Evolutionary conservation across 176 grass and related monocot species (phyloP).

Genomic region (Ananas comosus): DNA sequence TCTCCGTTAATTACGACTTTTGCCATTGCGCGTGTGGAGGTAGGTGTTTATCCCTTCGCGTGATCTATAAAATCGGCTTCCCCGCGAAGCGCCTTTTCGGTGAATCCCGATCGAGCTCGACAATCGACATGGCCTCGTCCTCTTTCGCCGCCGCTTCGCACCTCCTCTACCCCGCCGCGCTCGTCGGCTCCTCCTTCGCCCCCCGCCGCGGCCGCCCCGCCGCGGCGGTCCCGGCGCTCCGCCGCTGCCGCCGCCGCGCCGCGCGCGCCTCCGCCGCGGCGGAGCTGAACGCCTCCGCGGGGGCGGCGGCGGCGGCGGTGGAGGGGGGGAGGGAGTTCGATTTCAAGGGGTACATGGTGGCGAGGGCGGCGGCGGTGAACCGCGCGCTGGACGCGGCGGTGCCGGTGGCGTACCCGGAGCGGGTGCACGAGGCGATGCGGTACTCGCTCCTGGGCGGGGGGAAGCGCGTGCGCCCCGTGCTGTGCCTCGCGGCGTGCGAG

Average conservation of each 20-base stretch:
- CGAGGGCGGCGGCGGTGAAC: conserved; percentile 46
- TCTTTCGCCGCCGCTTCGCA: neutral
- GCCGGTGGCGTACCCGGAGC: conserved; percentile 25
- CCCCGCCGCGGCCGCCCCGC: neutral
- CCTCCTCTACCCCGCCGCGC: neutral
- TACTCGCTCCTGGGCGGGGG: conserved; percentile 71
- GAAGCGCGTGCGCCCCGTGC: conserved; percentile 60
- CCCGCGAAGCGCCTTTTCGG: too few relatives aligned
- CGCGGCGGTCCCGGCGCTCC: neutral
- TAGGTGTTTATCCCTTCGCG: too few relatives aligned
- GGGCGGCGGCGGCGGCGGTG: neutral
- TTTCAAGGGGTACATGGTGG: conserved; percentile 64
- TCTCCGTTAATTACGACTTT: too few relatives aligned
- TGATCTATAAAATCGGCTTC: too few relatives aligned
- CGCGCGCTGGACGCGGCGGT: conserved; percentile 44
- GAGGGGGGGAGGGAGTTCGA: conserved; percentile 28
- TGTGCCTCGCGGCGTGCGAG: conserved; percentile 60
- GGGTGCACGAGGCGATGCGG: conserved; percentile 71
- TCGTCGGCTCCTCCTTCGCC: conserved; percentile 2
- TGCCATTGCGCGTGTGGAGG: too few relatives aligned
- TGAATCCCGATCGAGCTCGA: too few relatives aligned
- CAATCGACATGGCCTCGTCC: neutral
- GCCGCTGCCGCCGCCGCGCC: conserved; percentile 12
- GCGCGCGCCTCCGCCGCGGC: conserved; percentile 6
- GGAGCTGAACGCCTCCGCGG: neutral